phyloP scores from a whole-genome alignment of 2,329 filamentous ascomycete species.

The Periconia sp. region DNA sequence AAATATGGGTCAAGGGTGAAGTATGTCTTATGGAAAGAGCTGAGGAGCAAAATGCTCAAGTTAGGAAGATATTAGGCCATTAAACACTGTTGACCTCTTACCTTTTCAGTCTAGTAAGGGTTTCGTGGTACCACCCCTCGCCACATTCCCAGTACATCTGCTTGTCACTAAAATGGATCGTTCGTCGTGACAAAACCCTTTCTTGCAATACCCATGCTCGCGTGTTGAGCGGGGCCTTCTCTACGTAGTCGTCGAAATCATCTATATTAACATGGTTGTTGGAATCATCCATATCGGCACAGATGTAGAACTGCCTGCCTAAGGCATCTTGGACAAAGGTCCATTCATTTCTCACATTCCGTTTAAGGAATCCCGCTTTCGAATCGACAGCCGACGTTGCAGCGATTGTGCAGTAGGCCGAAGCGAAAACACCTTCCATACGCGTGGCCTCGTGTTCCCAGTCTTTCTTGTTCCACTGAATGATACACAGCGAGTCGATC shows the following conservation, averaged over 20 bases:
- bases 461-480: slow-evolving; percentile 21
- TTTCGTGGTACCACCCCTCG: slow-evolving; percentile 22
- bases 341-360: slow-evolving; percentile 4
- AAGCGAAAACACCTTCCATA: slow-evolving; percentile 21
- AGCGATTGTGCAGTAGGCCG: slow-evolving; percentile 20
- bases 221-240: slow-evolving; percentile 18
- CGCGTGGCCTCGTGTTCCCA: slow-evolving; percentile 18
- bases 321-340: slow-evolving; percentile 6
- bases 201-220: slow-evolving; percentile 30
- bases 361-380: slow-evolving; percentile 21
- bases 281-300: slow-evolving; percentile 9
- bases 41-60: slow-evolving; percentile 7
- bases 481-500: slow-evolving; percentile 28
- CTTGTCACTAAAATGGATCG: slow-evolving; percentile 24
- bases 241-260: slow-evolving; percentile 15
- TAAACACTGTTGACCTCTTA: slow-evolving; percentile 8
- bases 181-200: slow-evolving; percentile 18
- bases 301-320: slow-evolving; percentile 8
- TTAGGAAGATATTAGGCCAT: slow-evolving; percentile 6
- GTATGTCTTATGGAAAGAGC: slow-evolving; percentile 10
- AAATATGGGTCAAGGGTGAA: slow-evolving; percentile 21
- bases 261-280: slow-evolving; percentile 7
- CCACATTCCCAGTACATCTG: slow-evolving; percentile 27
- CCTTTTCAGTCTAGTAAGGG: slow-evolving; percentile 18
- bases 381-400: slow-evolving; percentile 20